Evolutionary conservation across 306 rosid genomes (phyloP).

Genomic region (Fagus sylvatica): DNA sequence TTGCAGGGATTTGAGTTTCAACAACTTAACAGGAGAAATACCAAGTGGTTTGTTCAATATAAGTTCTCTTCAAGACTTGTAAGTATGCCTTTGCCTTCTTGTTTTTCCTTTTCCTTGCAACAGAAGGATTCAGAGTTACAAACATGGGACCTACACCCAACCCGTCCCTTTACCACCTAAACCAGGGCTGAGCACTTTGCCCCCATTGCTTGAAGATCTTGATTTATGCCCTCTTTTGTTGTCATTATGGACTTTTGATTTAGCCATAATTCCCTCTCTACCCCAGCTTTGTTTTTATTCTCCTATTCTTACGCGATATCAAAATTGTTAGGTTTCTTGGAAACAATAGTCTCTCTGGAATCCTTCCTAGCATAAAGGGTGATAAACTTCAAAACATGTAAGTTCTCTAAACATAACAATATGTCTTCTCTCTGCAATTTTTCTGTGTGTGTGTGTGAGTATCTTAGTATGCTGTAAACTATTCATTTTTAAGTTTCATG

Average conservation of each 20-base stretch:
- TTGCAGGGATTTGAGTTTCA: slow-evolving; percentile 32
- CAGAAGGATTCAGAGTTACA: no score
- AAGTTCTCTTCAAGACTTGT: slow-evolving; percentile 23
- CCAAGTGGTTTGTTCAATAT: slow-evolving; percentile 26
- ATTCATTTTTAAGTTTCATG: background rate
- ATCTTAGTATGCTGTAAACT: background rate
- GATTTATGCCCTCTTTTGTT: background rate
- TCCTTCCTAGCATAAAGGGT: slow-evolving; percentile 26
- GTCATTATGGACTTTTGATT: no score
- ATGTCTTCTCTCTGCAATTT: no score
- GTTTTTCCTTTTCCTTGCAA: background rate
- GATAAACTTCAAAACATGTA: slow-evolving; percentile 14
- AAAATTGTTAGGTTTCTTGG: slow-evolving; percentile 35
- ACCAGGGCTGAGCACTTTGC: no score
- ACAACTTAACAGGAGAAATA: slow-evolving; percentile 27
- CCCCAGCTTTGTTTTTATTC: background rate
- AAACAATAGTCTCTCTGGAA: slow-evolving; percentile 35
- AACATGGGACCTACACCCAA: no score
- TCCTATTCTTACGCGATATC: background rate
- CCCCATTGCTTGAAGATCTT: slow-evolving; percentile 1
- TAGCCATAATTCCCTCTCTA: no score
- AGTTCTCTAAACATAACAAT: background rate
- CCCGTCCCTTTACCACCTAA: no score
- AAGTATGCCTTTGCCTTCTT: background rate
- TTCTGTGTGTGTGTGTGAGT: no score